Evolutionary conservation across 106 monocot species (phyloP).

Genomic region (Phalaenopsis equestris): DNA sequence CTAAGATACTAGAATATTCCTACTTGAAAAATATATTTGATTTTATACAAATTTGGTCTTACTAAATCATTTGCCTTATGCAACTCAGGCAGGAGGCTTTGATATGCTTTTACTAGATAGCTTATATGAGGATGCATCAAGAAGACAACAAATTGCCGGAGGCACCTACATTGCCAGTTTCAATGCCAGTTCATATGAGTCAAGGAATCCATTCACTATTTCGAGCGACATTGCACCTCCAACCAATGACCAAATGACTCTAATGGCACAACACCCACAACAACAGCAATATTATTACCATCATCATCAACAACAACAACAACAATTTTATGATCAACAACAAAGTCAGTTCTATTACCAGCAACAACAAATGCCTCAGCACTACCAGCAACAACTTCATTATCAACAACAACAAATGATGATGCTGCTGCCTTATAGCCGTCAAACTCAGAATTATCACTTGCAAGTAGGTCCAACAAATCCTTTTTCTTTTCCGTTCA

Average conservation of each 20-base stretch:
- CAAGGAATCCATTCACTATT: slow-evolving; percentile 59
- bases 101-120: slow-evolving; percentile 86
- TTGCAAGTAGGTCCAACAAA: slow-evolving; percentile 23
- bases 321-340: not conserved
- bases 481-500: slow-evolving; percentile 55
- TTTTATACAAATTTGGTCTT: not conserved
- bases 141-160: slow-evolving; percentile 30
- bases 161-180: slow-evolving; percentile 13
- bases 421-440: slow-evolving; percentile 29
- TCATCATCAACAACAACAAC: slow-evolving; percentile 21
- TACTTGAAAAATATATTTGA: not conserved
- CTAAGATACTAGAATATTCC: not conserved
- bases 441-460: slow-evolving; percentile 21
- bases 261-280: slow-evolving; percentile 58
- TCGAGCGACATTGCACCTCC: slow-evolving; percentile 50
- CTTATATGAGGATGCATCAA: slow-evolving; percentile 49
- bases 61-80: not conserved
- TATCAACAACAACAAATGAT: slow-evolving; percentile 1
- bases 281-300: slow-evolving; percentile 55
- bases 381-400: slow-evolving; percentile 4
- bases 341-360: not conserved
- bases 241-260: slow-evolving; percentile 48
- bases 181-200: slow-evolving; percentile 33
- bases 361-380: slow-evolving; percentile 2
- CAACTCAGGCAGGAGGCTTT: slow-evolving; percentile 75